phyloP scores from a whole-genome alignment of 768 basidiomycete genomes.

The Serpula lacrymans region DNA sequence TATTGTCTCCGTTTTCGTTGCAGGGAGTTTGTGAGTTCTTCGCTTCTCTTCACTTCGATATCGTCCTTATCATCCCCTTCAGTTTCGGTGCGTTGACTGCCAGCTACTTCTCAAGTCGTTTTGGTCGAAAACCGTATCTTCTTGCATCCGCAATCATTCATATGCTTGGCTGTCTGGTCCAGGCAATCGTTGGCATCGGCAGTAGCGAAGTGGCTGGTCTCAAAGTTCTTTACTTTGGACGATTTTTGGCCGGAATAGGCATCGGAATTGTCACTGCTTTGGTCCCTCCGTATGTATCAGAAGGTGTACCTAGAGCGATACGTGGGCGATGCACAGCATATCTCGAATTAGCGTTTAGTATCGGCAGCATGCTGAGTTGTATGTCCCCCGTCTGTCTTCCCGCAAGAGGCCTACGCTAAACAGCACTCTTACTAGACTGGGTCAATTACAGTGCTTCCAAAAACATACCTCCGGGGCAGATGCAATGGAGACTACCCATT shows the following conservation, averaged over 20 bases:
- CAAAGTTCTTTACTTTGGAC: constrained; percentile 29
- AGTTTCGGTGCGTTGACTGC: constrained; percentile 29
- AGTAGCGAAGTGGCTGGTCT: constrained; percentile 21
- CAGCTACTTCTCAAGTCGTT: constrained; percentile 25
- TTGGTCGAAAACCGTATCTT: constrained; percentile 33
- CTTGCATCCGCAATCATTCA: constrained; percentile 29
- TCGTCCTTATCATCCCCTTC: not conserved
- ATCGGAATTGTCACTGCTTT: constrained; percentile 36
- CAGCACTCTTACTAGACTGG: constrained; percentile 24
- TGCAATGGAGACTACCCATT: constrained; percentile 37
- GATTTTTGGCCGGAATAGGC: constrained; percentile 49
- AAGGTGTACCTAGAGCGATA: constrained; percentile 34
- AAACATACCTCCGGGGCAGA: constrained; percentile 21
- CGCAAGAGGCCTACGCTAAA: not conserved
- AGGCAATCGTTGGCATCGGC: constrained; percentile 31
- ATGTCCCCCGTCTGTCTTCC: constrained; percentile 8
- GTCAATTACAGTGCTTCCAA: constrained; percentile 31
- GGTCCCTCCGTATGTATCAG: constrained; percentile 35
- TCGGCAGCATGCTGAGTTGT: constrained; percentile 35
- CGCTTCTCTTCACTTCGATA: not conserved
- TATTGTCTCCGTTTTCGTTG: constrained; percentile 36
- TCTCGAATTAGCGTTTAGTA: constrained; percentile 28
- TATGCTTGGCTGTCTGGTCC: constrained; percentile 31
- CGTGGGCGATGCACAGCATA: constrained; percentile 35
- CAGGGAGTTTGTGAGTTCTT: constrained; percentile 30